A percentile compares a stretch with the other conserved stretches of the same genome.
Conservation (phyloP, 495 filamentous ascomycete genomes). For the Penicillium nucicola region DNA sequence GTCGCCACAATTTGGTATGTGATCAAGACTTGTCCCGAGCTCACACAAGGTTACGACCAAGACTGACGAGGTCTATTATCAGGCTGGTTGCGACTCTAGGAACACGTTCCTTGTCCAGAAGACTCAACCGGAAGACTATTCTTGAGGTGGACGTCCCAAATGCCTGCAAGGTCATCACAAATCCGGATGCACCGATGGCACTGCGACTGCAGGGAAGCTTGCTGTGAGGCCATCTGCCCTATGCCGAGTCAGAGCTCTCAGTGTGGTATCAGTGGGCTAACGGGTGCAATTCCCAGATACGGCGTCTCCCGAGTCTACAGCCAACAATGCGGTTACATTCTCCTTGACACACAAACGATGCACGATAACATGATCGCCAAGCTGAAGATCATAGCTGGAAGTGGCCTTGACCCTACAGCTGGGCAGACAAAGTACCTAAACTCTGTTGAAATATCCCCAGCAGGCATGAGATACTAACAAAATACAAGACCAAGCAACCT, state of each 20-base stretch:
- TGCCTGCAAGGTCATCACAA: constrained; percentile 81
- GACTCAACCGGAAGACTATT: constrained; percentile 83
- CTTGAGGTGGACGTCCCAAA: constrained; percentile 80
- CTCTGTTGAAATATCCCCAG: not conserved
- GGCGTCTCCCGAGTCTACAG: constrained; percentile 80
- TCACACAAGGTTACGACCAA: not conserved
- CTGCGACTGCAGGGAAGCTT: constrained; percentile 88
- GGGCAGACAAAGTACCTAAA: constrained; percentile 65
- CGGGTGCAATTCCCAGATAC: constrained; percentile 46
- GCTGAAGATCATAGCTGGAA: constrained; percentile 51
- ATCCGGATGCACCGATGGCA: constrained; percentile 84
- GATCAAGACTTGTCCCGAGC: not conserved
- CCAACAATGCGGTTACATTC: constrained; percentile 83
- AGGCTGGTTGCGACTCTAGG: constrained; percentile 93
- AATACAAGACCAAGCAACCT: constrained; percentile 70
- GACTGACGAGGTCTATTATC: not conserved
- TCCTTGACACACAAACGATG: constrained; percentile 73
- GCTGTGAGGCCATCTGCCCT: constrained; percentile 45
- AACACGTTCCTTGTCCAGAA: constrained; percentile 66
- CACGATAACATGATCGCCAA: constrained; percentile 68
- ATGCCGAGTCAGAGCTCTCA: too few relatives aligned
- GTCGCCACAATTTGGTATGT: constrained; percentile 88
- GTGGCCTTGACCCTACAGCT: constrained; percentile 65
- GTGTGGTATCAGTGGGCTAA: not conserved
- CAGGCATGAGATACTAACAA: constrained; percentile 4